Evolutionary conservation across 108 stramenopile species (phyloP).

Genomic region (Mediolabrus comicus): DNA sequence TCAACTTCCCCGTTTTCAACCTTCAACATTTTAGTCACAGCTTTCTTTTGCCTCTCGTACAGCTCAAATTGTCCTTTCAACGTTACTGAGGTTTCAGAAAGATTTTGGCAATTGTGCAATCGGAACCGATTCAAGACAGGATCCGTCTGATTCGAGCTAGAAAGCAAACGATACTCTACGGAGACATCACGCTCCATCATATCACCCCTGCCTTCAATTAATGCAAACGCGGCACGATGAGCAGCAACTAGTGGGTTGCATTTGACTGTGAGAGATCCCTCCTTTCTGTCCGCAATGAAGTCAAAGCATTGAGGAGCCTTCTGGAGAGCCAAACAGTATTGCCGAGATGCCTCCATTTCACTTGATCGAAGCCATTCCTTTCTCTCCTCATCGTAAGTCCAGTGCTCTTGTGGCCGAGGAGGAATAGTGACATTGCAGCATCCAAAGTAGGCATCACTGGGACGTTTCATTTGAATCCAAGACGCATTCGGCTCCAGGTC

Average conservation of each 20-base stretch:
- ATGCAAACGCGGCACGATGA: conserved; percentile 52
- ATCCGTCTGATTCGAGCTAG: conserved; percentile 44
- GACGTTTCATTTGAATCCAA: conserved; percentile 34
- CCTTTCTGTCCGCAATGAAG: conserved; percentile 34
- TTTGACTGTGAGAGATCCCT: conserved; percentile 32
- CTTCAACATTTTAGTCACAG: conserved; percentile 58
- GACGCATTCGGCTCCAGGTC: conserved; percentile 28
- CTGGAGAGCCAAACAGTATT: conserved; percentile 38
- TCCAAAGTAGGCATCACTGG: conserved; percentile 39
- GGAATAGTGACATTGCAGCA: conserved; percentile 44
- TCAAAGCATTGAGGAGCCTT: conserved; percentile 52
- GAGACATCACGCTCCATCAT: conserved; percentile 29
- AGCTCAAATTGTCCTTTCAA: conserved; percentile 41
- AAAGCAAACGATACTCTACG: conserved; percentile 47
- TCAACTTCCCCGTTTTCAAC: conserved; percentile 53
- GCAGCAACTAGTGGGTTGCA: conserved; percentile 64
- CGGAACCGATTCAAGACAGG: conserved; percentile 52
- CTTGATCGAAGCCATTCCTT: conserved; percentile 38
- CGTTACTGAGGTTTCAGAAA: conserved; percentile 34
- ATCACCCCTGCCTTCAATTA: conserved; percentile 53
- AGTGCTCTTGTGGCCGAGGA: conserved; percentile 43
- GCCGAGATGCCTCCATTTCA: conserved; percentile 42
- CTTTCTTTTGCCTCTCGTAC: conserved; percentile 71
- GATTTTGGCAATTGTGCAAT: conserved; percentile 49
- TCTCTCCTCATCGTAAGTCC: conserved; percentile 52